Base-by-base conservation (phyloP, 129 eudicot genomes). In the Escallonia herrerae region DNA sequence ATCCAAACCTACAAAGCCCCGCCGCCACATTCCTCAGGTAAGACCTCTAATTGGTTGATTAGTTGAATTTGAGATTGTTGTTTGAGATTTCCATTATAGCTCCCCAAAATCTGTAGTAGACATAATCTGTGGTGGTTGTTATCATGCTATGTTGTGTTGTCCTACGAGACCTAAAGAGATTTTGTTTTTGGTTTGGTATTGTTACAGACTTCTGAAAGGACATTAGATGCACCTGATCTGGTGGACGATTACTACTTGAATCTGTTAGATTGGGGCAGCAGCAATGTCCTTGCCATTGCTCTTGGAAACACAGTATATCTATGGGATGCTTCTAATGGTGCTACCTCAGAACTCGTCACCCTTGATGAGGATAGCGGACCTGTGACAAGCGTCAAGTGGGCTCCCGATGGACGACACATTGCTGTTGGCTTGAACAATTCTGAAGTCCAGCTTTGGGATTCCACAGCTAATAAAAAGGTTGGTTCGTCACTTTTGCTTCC, bases 21-120 rank as follows among this genome's bases (percentile, higher is more conserved):
- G 90, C 37, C 82, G 95, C 13, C 67, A 85, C 84, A 93, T 93
- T 72, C 98, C 98, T 41, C 96, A 88, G 96, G 98, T 87, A 22
- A 56, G 60, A 10, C 10, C 22, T 15, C 9, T 10, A 56, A 56
- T 56, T 56, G 60, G 42, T 7, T 44, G 9, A 41, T 8, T 43
- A 6, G 52, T 60, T 43, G 39, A 7, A 13, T 37, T 3, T 9
- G 12, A 52, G 22, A 40, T 33, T 39, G 7, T 2, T 55, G 11
- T 8, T 52, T 5, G 9, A 2, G 1, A 22, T 9, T 39, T n/a
- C 7, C 3, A 4, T 52, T 14, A 22, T 22, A 22, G 33, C 33
- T 22, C 33, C 33, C 33, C 33, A 22, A 22, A 22, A 22, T 22
- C 33, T 22, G 33, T 22, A 22, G 33, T 22, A 22, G 33, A 22